These are phyloP conservation scores for Paecilomyces variotii DNA, from an alignment of 2,329 filamentous ascomycete species.

Conservation along the genomic window DNA sequence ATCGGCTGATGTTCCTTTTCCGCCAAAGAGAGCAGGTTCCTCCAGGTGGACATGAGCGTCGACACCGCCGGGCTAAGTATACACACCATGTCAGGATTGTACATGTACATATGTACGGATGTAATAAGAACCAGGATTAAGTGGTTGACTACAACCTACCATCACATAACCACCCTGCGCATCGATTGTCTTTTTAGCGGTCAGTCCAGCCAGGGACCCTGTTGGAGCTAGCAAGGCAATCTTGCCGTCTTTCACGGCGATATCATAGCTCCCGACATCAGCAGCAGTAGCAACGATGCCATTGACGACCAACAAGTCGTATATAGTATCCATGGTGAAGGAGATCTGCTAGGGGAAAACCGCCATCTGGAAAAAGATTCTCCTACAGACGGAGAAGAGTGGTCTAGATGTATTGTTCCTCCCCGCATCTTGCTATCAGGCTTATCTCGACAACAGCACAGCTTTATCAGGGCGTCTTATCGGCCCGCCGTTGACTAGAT, in stretches of 20 bases:
- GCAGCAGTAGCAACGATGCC: conserved; percentile 38
- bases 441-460: not conserved
- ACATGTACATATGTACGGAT: not conserved
- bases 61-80: conserved; percentile 33
- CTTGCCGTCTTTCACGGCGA: conserved; percentile 38
- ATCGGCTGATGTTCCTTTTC: conserved; percentile 30
- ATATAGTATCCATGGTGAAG: conserved; percentile 6
- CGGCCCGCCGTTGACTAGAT: not conserved
- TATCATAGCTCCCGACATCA: conserved; percentile 35
- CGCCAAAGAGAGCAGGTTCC: conserved; percentile 24
- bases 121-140: too few relatives aligned
- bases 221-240: conserved; percentile 35
- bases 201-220: conserved; percentile 21
- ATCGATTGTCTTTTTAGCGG: conserved; percentile 29
- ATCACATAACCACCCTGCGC: conserved; percentile 38
- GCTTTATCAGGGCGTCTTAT: not conserved
- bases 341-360: not conserved
- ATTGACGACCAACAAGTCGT: conserved; percentile 37
- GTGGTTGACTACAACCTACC: conserved; percentile 10
- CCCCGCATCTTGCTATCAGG: not conserved
- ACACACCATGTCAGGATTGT: not conserved
- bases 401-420: not conserved
- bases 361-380: not conserved
- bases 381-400: not conserved
- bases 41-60: conserved; percentile 44